A percentile compares a stretch with the other conserved stretches of the same genome.
phyloP scores from a whole-genome alignment of 345 rosid genomes.

The Geranium brycei region DNA sequence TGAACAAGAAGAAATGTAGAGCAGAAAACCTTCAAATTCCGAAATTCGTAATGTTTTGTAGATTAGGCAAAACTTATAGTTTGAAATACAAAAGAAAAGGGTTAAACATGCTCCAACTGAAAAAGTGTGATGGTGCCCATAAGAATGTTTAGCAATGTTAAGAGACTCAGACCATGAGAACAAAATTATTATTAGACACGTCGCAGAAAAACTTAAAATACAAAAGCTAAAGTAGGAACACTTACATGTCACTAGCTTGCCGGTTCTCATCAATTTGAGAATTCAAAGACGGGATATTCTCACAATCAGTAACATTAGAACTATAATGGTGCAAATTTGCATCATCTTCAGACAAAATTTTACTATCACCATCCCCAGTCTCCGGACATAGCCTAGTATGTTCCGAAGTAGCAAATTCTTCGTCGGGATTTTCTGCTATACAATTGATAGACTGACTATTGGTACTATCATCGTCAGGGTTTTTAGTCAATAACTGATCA shows the following conservation, averaged over 20 bases:
- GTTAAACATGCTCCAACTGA: too few relatives aligned
- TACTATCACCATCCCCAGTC: constrained; percentile 12
- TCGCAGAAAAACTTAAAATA: not conserved
- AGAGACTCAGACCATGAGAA: too few relatives aligned
- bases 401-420: constrained; percentile 15
- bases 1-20: not conserved
- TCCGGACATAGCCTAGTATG: constrained; percentile 14
- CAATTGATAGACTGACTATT: constrained; percentile 8
- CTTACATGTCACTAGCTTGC: constrained; percentile 35
- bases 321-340: constrained; percentile 11
- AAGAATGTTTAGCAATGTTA: too few relatives aligned
- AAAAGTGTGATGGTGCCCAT: too few relatives aligned
- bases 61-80: too few relatives aligned
- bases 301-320: constrained; percentile 12
- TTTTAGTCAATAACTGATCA: constrained; percentile 14
- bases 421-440: constrained; percentile 6
- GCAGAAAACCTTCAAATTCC: too few relatives aligned
- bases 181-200: too few relatives aligned
- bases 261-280: constrained; percentile 21
- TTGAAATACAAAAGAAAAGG: too few relatives aligned
- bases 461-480: constrained; percentile 23
- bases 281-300: constrained; percentile 20
- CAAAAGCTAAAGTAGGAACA: constrained; percentile 6
- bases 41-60: too few relatives aligned
- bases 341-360: constrained; percentile 14